Percentiles rank a stretch among this genome's conserved stretches.
Conservation (phyloP, 2,329 filamentous ascomycete genomes). For the Calycina herbarum region DNA sequence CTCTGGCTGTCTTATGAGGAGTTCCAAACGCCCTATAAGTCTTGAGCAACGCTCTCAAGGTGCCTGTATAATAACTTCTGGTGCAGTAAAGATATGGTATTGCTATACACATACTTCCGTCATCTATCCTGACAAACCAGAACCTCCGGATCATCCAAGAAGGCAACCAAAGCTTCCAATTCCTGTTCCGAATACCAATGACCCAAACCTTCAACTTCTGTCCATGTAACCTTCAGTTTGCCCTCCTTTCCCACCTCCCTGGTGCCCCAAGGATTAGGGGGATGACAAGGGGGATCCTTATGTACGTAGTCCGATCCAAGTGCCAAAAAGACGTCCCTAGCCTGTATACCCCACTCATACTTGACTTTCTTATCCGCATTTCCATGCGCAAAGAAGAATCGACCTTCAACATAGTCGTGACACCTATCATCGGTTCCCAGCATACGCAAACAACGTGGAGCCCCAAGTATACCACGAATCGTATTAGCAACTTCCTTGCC, state of each 20-base stretch:
- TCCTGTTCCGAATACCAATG: slow-evolving; percentile 25
- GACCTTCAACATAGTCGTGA: slow-evolving; percentile 1
- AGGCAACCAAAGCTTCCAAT: slow-evolving; percentile 20
- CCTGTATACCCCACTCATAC: slow-evolving; percentile 26
- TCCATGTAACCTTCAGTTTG: neutral
- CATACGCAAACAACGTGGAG: neutral
- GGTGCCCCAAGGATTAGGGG: too few relatives aligned
- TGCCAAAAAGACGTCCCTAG: slow-evolving; percentile 16
- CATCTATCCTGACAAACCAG: neutral
- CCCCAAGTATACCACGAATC: slow-evolving; percentile 3
- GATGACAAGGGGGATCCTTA: neutral
- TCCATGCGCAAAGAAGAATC: slow-evolving; percentile 25
- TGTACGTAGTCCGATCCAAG: slow-evolving; percentile 4
- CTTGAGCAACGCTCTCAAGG: too few relatives aligned
- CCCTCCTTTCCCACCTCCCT: slow-evolving; percentile 12
- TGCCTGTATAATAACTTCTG: too few relatives aligned
- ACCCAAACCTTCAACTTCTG: slow-evolving; percentile 7
- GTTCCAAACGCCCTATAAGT: too few relatives aligned
- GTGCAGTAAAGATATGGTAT: too few relatives aligned
- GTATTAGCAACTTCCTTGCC: neutral
- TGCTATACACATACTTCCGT: too few relatives aligned
- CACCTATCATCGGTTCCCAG: neutral
- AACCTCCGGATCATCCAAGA: slow-evolving; percentile 12
- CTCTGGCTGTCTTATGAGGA: too few relatives aligned
- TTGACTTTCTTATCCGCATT: slow-evolving; percentile 28